Conservation (phyloP, 345 rosid species). For the Brassica juncea region DNA sequence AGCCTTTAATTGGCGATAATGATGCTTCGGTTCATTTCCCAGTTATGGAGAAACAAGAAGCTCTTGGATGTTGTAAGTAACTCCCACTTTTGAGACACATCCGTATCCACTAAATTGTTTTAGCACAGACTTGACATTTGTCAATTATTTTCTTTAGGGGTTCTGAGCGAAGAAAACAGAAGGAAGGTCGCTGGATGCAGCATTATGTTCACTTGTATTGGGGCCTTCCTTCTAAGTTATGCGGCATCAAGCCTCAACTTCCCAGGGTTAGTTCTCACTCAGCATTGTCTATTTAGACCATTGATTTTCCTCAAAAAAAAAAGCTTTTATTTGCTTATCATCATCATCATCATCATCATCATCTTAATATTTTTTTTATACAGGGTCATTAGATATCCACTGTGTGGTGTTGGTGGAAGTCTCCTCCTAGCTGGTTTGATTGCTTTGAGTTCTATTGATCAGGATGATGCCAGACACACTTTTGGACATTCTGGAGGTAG, state of each 20-base stretch:
- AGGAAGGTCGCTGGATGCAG: slow-evolving; percentile 89
- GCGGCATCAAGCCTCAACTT: slow-evolving; percentile 58
- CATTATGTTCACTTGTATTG: slow-evolving; percentile 72
- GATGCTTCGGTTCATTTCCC: background rate
- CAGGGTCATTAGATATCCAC: slow-evolving; percentile 59
- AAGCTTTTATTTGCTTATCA: background rate
- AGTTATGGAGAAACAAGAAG: slow-evolving; percentile 46
- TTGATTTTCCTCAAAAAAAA: slow-evolving; percentile 10
- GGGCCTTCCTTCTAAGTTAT: slow-evolving; percentile 70
- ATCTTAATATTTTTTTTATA: too few species aligned
- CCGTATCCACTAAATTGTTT: background rate
- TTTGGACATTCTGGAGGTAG: slow-evolving; percentile 96
- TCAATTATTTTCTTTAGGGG: slow-evolving; percentile 38
- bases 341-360: background rate
- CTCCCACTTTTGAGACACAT: background rate
- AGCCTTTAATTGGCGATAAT: slow-evolving; percentile 48
- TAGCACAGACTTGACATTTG: background rate
- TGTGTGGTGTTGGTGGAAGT: slow-evolving; percentile 76
- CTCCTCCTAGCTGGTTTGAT: slow-evolving; percentile 73
- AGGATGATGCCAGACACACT: slow-evolving; percentile 83
- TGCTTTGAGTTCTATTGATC: slow-evolving; percentile 71
- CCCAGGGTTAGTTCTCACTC: slow-evolving; percentile 58
- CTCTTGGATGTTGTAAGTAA: slow-evolving; percentile 57
- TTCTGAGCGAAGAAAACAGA: slow-evolving; percentile 58
- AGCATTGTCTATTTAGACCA: background rate